Base-by-base conservation (phyloP, 768 basidiomycete species). In the Leucocoprinus birnbaumii region DNA sequence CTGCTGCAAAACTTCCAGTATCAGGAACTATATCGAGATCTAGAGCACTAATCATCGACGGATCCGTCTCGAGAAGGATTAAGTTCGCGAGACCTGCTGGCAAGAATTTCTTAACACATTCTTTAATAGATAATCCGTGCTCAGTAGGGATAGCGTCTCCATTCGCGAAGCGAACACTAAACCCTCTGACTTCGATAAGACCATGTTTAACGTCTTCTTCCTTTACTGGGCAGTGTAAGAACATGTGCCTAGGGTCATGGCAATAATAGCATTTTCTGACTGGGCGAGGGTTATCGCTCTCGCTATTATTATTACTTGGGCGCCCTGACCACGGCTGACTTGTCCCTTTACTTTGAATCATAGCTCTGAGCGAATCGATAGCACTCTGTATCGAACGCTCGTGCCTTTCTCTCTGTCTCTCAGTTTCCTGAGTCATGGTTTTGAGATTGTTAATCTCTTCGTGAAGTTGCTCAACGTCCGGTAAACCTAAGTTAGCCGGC, bases 181-280 rank as follows among this genome's bases (percentile, higher is more conserved):
- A 9, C 19, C 31, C 31, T 24, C 19, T 11, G 0, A 13, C 3
- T 11, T n/a, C n/a, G n/a, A 56, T 50, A 14, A 27, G 44, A 8
- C 49, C 49, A 10, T 49, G 40, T 34, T 50, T 37, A 14, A 22
- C 44, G 35, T 56, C 41, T 40, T 43, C 22, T 44, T 16, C 24
- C 24, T 38, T 50, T 1, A 10, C 25, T 3, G 27, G 42, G 14
- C 55, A 56, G 13, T 16, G 2, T 0, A 35, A 14, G 25, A 16
- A 41, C 9, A 19, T 8, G 35, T 56, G 48, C 3, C 41, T 46
- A 7, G 27, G 13, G 2, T 43, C 25, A 25, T n/a, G 8, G 24
- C 48, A 56, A 45, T 45, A 56, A 35, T 38, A 56, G 40, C 53
- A 51, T 10, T 24, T 34, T 49, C 27, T n/a, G 25, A n/a, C 6